These are phyloP conservation scores for Citrus medica DNA, from an alignment of 345 rosid species.

Conservation along the genomic window DNA sequence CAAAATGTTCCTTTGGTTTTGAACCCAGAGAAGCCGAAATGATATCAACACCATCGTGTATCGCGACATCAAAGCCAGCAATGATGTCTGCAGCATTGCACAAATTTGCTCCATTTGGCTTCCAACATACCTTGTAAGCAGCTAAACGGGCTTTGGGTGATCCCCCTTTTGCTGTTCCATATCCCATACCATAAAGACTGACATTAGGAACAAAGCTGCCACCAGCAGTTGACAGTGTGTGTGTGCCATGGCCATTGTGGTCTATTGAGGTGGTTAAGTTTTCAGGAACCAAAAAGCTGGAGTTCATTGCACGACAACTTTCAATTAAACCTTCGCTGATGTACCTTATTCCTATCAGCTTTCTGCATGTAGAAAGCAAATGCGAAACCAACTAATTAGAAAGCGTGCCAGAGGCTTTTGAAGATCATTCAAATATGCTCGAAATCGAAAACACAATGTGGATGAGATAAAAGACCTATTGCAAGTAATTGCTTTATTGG, in stretches of 20 bases:
- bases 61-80: conserved; percentile 36
- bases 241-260: conserved; percentile 40
- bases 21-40: conserved; percentile 40
- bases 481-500: conserved; percentile 14
- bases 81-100: conserved; percentile 41
- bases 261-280: neutral
- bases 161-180: conserved; percentile 42
- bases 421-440: too few relatives aligned
- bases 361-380: conserved; percentile 21
- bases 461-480: conserved; percentile 11
- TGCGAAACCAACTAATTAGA: too few relatives aligned
- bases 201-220: conserved; percentile 30
- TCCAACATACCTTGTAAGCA: conserved; percentile 46
- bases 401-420: too few relatives aligned
- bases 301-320: neutral
- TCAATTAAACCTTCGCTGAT: conserved; percentile 22
- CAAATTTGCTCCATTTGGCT: neutral
- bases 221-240: conserved; percentile 44
- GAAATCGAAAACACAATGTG: too few relatives aligned
- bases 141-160: conserved; percentile 46
- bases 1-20: conserved; percentile 7
- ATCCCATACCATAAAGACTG: conserved; percentile 16
- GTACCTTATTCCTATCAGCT: conserved; percentile 42
- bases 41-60: conserved; percentile 46
- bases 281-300: neutral